Evolutionary conservation across 306 rosid genomes (phyloP).

Genomic region (Coriaria nepalensis): DNA sequence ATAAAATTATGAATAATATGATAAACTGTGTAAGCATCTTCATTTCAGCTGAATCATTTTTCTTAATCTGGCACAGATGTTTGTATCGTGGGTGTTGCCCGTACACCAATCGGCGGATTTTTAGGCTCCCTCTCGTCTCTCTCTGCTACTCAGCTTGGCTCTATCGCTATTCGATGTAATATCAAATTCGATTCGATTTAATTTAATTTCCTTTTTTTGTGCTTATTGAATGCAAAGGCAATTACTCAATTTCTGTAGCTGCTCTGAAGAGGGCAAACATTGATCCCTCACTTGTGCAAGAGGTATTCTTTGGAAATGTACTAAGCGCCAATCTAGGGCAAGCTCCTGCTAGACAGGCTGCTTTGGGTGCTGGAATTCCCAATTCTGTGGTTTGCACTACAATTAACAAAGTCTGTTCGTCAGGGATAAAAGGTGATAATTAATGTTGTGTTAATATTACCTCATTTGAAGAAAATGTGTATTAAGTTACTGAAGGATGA

Average conservation of each 20-base stretch:
- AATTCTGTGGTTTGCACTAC: constrained; percentile 79
- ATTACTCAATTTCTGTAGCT: constrained; percentile 23
- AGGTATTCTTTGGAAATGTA: constrained; percentile 90
- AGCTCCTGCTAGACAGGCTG: constrained; percentile 96
- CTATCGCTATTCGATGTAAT: constrained; percentile 53
- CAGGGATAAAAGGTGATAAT: constrained; percentile 89
- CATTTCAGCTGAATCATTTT: too few relatives aligned
- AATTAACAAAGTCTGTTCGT: constrained; percentile 77
- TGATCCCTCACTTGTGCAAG: constrained; percentile 80
- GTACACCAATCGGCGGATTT: constrained; percentile 81
- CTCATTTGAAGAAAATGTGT: too few relatives aligned
- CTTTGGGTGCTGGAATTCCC: constrained; percentile 78
- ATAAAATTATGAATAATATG: neutral
- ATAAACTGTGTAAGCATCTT: too few relatives aligned
- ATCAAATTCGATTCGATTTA: neutral
- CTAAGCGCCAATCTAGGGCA: constrained; percentile 88
- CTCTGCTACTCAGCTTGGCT: constrained; percentile 77
- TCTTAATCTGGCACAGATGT: constrained; percentile 39
- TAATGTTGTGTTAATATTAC: too few relatives aligned
- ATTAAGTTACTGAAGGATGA: too few relatives aligned
- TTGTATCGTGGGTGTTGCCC: constrained; percentile 83
- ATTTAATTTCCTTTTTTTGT: neutral
- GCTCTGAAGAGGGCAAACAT: constrained; percentile 75
- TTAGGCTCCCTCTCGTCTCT: constrained; percentile 74
- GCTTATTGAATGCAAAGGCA: neutral